Evolutionary conservation across 1,139 yeast genomes (phyloP).

Genomic region (Taiozyma sp.): DNA sequence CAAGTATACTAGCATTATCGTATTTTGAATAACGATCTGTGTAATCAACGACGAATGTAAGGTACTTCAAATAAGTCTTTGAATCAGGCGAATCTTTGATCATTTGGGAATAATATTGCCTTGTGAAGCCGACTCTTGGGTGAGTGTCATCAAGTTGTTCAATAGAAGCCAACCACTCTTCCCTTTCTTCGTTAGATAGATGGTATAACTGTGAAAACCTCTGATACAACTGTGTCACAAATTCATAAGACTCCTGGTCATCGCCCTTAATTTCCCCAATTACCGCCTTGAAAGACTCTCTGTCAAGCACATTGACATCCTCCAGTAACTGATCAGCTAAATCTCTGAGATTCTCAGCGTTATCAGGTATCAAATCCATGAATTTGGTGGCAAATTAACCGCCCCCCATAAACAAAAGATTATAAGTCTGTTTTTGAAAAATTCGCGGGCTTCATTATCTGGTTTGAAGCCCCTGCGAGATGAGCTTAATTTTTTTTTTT

Average conservation of each 20-base stretch:
- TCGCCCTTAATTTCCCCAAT: constrained; percentile 1
- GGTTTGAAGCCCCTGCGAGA: not conserved
- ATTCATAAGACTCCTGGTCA: not conserved
- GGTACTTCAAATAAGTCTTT: not conserved
- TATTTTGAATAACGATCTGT: not conserved
- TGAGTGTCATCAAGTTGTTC: not conserved
- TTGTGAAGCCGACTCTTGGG: not conserved
- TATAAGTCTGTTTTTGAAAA: not conserved
- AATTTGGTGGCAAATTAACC: not conserved
- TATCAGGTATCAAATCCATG: not conserved
- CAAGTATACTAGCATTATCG: not conserved
- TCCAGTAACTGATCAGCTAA: not conserved
- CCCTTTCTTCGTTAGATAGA: not conserved
- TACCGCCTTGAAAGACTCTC: not conserved
- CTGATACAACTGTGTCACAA: not conserved
- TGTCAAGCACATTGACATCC: not conserved
- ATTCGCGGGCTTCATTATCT: not conserved
- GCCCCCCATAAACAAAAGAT: not conserved
- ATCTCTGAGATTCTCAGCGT: not conserved
- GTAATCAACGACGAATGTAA: not conserved
- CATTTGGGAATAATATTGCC: not conserved
- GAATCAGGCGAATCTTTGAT: not conserved
- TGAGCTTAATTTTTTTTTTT: not conserved
- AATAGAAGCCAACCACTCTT: not conserved
- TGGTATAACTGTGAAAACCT: not conserved